These are phyloP conservation scores for peach (Prunus persica) DNA, from an alignment of 306 rosid species.

Conservation along the genomic window DNA sequence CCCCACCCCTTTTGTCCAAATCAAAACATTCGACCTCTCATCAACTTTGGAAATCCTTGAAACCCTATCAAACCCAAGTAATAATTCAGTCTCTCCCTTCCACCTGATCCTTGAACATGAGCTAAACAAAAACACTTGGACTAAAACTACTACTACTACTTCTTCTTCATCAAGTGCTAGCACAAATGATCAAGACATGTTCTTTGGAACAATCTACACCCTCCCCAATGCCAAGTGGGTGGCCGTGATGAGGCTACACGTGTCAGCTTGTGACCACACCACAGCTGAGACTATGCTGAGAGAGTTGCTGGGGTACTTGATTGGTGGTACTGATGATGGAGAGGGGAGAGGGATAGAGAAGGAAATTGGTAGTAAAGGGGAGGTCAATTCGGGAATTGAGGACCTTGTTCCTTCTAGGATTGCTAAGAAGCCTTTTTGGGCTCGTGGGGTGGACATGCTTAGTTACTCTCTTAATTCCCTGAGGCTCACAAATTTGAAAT, in stretches of 20 bases:
- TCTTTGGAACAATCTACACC: constrained; percentile 21
- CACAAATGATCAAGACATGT: constrained; percentile 30
- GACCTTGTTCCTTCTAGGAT: constrained; percentile 37
- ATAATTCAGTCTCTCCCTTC: constrained; percentile 32
- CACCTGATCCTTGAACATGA: constrained; percentile 49
- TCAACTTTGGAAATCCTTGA: constrained; percentile 20
- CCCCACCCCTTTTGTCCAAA: constrained; percentile 29
- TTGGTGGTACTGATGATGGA: neutral
- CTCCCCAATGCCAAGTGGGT: constrained; percentile 18
- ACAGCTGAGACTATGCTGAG: constrained; percentile 46
- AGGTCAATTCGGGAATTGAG: constrained; percentile 39
- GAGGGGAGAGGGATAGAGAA: neutral
- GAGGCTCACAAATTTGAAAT: constrained; percentile 44
- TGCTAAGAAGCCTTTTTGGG: constrained; percentile 40
- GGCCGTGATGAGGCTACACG: constrained; percentile 43
- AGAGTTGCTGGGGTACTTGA: constrained; percentile 32
- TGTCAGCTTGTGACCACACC: constrained; percentile 56
- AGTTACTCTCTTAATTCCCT: constrained; percentile 51
- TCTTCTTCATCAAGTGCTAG: neutral
- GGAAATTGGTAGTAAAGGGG: constrained; percentile 8
- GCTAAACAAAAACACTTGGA: constrained; percentile 42
- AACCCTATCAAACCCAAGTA: neutral
- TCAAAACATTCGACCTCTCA: constrained; percentile 13
- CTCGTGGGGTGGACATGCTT: constrained; percentile 53
- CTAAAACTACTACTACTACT: neutral